Conservation (phyloP, 805 yeast species). For the Lachancea quebecensis region DNA sequence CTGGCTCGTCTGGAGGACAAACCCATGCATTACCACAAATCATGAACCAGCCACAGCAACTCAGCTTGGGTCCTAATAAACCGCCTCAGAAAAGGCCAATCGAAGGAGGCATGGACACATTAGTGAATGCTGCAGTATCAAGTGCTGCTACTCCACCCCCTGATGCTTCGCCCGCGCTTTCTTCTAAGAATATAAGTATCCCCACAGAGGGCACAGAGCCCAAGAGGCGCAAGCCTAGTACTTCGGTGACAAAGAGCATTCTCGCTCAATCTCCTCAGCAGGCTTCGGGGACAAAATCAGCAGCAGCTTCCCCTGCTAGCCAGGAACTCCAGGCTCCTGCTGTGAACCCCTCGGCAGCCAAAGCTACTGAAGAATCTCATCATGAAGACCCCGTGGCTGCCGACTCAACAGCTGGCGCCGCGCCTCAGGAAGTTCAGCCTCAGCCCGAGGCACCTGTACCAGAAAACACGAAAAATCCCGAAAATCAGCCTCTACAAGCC, state of each 20-base stretch:
- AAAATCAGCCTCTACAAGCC: background rate
- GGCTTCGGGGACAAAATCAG: background rate
- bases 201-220: slow-evolving; percentile 6
- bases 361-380: background rate
- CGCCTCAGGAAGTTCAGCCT: background rate
- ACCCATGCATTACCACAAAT: slow-evolving; percentile 5
- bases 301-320: background rate
- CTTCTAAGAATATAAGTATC: background rate
- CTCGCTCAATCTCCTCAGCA: background rate
- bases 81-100: slow-evolving; percentile 26
- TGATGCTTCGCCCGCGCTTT: background rate
- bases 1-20: background rate
- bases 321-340: background rate
- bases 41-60: slow-evolving; percentile 2
- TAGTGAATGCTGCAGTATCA: slow-evolving; percentile 22
- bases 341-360: background rate
- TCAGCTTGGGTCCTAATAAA: slow-evolving; percentile 4
- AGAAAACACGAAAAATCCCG: background rate
- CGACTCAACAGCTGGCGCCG: no score
- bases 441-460: background rate
- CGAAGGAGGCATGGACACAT: slow-evolving; percentile 26
- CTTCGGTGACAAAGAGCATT: background rate
- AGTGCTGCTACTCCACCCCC: slow-evolving; percentile 5
- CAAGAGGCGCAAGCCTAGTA: slow-evolving; percentile 6
- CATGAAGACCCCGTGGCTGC: no score